These are phyloP conservation scores for Venustampulla echinocandica DNA, from an alignment of 495 filamentous ascomycete genomes.

Conservation along the genomic window DNA sequence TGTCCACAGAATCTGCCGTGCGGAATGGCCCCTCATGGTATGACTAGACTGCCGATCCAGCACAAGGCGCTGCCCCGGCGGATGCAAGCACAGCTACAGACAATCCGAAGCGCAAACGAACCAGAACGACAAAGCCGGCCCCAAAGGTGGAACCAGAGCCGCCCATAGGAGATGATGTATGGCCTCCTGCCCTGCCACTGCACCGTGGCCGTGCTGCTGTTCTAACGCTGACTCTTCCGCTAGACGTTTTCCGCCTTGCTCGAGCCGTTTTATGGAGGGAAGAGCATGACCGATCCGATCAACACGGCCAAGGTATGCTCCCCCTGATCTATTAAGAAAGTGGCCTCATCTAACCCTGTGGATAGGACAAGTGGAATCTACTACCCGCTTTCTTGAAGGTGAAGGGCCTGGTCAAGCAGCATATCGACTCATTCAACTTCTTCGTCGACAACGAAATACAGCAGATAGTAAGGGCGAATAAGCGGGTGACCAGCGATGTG, in stretches of 20 bases:
- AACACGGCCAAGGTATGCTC: constrained; percentile 57
- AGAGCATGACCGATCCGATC: constrained; percentile 86
- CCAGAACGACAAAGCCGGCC: too few species aligned
- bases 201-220: too few species aligned
- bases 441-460: constrained; percentile 93
- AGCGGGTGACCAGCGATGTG: constrained; percentile 75
- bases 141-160: too few species aligned
- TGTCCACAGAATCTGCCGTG: not conserved
- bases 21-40: not conserved
- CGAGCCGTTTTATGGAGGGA: constrained; percentile 93
- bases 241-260: constrained; percentile 76
- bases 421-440: constrained; percentile 98
- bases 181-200: too few species aligned
- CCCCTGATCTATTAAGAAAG: not conserved
- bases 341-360: constrained; percentile 1
- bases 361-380: constrained; percentile 86
- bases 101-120: too few species aligned
- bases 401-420: constrained; percentile 92
- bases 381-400: constrained; percentile 94
- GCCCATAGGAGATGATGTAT: too few species aligned
- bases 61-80: too few species aligned
- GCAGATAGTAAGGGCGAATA: constrained; percentile 87
- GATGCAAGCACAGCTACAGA: too few species aligned
- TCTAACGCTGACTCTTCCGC: not conserved
- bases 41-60: too few species aligned